Evolutionary conservation across 768 basidiomycete species (phyloP), one percentile per base, ranked within the genome.

Genomic region (Cantharellus anzutake): DNA sequence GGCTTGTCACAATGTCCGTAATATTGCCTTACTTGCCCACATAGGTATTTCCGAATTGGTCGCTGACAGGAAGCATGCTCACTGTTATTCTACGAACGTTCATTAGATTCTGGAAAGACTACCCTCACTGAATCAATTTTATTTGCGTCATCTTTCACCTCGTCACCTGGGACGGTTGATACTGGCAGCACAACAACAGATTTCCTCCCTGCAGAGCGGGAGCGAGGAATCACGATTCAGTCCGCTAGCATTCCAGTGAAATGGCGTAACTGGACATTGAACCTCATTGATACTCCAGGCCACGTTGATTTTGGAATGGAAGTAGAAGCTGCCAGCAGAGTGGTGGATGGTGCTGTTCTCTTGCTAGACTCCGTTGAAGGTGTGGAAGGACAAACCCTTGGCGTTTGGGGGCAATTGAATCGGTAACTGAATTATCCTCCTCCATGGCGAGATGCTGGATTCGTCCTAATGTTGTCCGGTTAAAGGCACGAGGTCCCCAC

Each of bases 241-340:
- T 88, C 87, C 29, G 90, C 89, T 7, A 90, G 87, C 71, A 88
- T 92, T 61, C 88, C 88, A 2, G 85, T 89, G 42, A 76, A 78
- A 67, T 90, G 88, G 88, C 83, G 82, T 68, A 70, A 82, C 59
- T 87, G 85, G 84, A 81, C 77, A 1, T 84, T 86, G 70, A 93
- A 91, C 67, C 77, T 93, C 51, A 82, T 92, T 52, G 90, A 93
- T 66, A 92, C 89, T 2, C 89, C 89, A 14, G 89, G 89, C 41
- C 89, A 93, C 71, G 90, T 87, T 3, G 89, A 93, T 68, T 93
- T 93, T 70, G 89, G 89, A n/a, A 91, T 92, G 88, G 89, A 93
- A 66, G 90, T 93, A 37, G 90, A 92, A 70, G 86, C 88, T 66
- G 90, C 90, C 4, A 91, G 88, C 66, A 80, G 89, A 38, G 84